Conservation (phyloP, 768 basidiomycete species). For the Krasilnikovozyma curviuscula region DNA sequence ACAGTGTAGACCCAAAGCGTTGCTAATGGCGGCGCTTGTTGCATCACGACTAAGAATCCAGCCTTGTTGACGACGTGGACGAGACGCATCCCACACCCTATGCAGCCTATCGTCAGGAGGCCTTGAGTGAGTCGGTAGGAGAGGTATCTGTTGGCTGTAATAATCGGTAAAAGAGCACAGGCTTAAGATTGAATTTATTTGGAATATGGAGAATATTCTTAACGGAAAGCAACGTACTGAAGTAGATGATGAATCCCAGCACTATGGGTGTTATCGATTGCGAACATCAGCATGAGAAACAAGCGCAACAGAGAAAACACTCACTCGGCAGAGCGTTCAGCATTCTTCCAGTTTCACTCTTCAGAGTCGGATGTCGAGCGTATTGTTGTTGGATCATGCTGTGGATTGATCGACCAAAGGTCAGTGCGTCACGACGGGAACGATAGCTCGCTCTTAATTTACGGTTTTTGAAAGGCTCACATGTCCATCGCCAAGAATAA, state of each 20-base stretch:
- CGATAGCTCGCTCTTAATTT: not conserved
- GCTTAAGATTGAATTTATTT: not conserved
- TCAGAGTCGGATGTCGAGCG: constrained; percentile 1
- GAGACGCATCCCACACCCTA: not conserved
- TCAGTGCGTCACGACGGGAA: not conserved
- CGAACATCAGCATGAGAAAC: not conserved
- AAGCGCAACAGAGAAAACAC: not conserved
- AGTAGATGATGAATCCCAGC: not conserved
- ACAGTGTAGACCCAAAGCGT: constrained; percentile 10
- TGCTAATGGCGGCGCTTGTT: constrained; percentile 6
- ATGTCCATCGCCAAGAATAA: constrained; percentile 11
- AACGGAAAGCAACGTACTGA: not conserved
- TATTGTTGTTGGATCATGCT: constrained; percentile 12
- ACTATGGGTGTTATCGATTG: not conserved
- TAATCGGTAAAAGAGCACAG: not conserved
- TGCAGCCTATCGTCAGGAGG: not conserved
- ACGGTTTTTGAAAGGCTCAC: not conserved
- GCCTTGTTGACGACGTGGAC: constrained; percentile 10
- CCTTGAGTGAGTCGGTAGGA: not conserved
- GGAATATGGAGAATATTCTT: not conserved
- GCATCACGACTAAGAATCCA: constrained; percentile 5
- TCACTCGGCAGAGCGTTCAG: constrained; percentile 5
- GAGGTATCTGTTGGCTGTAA: constrained; percentile 2
- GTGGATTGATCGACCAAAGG: not conserved
- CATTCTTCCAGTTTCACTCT: constrained; percentile 7